Conservation (phyloP, 2,329 filamentous ascomycete genomes). For the Aspergillus calidoustus region DNA sequence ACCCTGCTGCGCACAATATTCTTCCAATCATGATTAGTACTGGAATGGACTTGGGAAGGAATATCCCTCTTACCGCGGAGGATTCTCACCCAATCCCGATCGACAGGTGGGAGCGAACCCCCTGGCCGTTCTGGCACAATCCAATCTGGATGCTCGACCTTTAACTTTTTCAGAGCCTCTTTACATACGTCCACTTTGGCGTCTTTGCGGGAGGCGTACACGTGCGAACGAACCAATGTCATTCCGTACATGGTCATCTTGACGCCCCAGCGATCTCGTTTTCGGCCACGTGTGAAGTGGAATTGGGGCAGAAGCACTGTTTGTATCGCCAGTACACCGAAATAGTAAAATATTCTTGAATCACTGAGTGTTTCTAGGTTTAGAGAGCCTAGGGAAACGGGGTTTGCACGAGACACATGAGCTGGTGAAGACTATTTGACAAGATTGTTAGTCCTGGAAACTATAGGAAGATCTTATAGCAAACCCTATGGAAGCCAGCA, state of each 20-base stretch:
- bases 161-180: conserved; percentile 33
- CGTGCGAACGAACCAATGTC: conserved; percentile 26
- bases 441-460: not conserved
- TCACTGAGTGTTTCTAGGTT: conserved; percentile 20
- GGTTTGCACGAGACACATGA: not conserved
- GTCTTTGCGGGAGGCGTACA: conserved; percentile 17
- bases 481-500: not conserved
- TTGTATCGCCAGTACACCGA: conserved; percentile 35
- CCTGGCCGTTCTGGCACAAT: conserved; percentile 33
- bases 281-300: conserved; percentile 23
- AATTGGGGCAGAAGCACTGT: conserved; percentile 32
- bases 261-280: conserved; percentile 28
- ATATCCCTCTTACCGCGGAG: conserved; percentile 30
- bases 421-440: conserved; percentile 1
- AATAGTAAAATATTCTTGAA: conserved; percentile 36
- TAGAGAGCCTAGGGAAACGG: conserved; percentile 6
- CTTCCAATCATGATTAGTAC: conserved; percentile 22
- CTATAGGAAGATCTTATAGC: not conserved
- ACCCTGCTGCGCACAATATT: conserved; percentile 29
- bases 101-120: conserved; percentile 16
- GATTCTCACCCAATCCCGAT: conserved; percentile 37
- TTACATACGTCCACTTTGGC: conserved; percentile 34
- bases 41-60: not conserved
- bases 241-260: conserved; percentile 37
- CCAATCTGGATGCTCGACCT: conserved; percentile 31